These are phyloP conservation scores for Pinus taeda DNA, from an alignment of 75 land plant species.

Conservation along the genomic window DNA sequence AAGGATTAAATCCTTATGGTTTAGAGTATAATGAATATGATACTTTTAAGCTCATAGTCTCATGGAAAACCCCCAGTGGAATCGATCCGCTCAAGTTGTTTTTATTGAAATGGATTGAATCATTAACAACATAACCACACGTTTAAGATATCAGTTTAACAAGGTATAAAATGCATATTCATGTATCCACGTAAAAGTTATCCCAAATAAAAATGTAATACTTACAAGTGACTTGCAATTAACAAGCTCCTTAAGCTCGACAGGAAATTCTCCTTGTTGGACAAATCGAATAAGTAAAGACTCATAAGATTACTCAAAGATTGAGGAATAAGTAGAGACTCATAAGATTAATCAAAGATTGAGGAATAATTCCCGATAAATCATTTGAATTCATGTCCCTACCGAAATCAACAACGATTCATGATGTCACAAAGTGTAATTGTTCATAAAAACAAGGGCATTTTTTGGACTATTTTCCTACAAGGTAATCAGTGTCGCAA, in stretches of 20 bases:
- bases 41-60: conserved; percentile 44
- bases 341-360: conserved; percentile 54
- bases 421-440: neutral
- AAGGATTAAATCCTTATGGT: neutral
- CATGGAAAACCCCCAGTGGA: conserved; percentile 46
- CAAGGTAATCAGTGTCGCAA: conserved; percentile 40
- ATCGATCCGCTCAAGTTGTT: conserved; percentile 56
- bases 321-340: conserved; percentile 54
- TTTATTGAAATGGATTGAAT: conserved; percentile 68
- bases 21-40: neutral
- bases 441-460: neutral
- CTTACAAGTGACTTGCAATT: neutral
- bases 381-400: conserved; percentile 73
- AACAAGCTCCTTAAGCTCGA: conserved; percentile 21
- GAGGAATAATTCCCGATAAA: conserved; percentile 53
- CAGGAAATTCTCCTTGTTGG: conserved; percentile 62
- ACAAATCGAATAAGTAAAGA: conserved; percentile 58
- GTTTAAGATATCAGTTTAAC: no score
- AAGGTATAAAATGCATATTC: no score
- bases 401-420: neutral
- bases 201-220: neutral
- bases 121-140: no score
- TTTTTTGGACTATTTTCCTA: conserved; percentile 21
- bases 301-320: conserved; percentile 56
- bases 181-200: neutral